Percentiles rank a stretch among this genome's conserved stretches.
Conservation (phyloP, 768 basidiomycete species). For the Mycena leptocephala region DNA sequence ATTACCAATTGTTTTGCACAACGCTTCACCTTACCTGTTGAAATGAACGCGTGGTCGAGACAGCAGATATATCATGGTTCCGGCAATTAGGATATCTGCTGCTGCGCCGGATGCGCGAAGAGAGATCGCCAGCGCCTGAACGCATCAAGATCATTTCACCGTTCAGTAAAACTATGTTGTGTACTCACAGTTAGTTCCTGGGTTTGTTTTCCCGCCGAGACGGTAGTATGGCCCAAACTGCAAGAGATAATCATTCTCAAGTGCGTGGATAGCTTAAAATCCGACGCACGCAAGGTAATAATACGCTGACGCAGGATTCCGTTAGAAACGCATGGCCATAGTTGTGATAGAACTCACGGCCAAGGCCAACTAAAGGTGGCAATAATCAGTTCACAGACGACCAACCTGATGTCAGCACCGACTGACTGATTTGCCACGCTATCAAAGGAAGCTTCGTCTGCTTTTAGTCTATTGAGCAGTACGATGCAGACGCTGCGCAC, state of each 20-base stretch:
- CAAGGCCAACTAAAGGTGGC: conserved; percentile 14
- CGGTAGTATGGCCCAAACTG: conserved; percentile 9
- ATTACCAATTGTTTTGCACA: too few relatives aligned
- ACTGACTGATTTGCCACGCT: conserved; percentile 29
- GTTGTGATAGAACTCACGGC: background rate
- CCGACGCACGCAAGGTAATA: conserved; percentile 15
- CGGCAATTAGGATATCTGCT: conserved; percentile 11
- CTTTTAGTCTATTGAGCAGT: background rate
- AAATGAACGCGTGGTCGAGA: background rate
- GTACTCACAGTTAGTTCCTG: conserved; percentile 18
- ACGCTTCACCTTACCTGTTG: background rate
- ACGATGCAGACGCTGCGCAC: background rate
- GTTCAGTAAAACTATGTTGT: too few relatives aligned
- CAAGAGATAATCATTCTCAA: background rate
- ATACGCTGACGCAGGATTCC: background rate
- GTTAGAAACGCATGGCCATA: background rate
- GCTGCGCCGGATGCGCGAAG: conserved; percentile 14
- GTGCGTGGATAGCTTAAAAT: background rate
- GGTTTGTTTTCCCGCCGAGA: conserved; percentile 19
- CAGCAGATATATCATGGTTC: conserved; percentile 10
- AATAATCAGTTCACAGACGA: background rate
- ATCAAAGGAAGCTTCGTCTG: background rate
- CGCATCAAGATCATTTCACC: background rate
- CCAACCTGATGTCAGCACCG: background rate
- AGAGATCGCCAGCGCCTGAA: conserved; percentile 21